Evolutionary conservation across 2,329 filamentous ascomycete genomes (phyloP).

Genomic region (Fusarium nisikadoi): DNA sequence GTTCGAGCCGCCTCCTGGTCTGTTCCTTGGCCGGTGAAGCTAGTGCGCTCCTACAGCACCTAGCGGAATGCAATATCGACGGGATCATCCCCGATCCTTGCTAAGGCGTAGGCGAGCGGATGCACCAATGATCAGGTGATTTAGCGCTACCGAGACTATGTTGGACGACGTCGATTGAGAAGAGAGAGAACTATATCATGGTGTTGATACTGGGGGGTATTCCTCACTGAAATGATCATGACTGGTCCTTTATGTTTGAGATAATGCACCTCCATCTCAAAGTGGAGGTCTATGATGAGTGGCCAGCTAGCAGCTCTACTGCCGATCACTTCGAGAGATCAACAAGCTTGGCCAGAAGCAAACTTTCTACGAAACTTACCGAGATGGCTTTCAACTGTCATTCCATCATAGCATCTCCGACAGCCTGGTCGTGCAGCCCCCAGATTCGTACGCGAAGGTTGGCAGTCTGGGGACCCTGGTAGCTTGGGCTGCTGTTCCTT

Average conservation of each 20-base stretch:
- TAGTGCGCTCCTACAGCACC: constrained; percentile 34
- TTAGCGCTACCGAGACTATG: constrained; percentile 34
- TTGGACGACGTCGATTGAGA: constrained; percentile 12
- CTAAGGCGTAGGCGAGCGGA: constrained; percentile 33
- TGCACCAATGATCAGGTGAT: constrained; percentile 45
- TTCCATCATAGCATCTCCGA: not conserved
- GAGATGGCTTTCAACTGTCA: not conserved
- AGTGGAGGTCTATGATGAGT: not conserved
- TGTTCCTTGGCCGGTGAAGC: constrained; percentile 32
- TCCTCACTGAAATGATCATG: not conserved
- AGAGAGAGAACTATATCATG: not conserved
- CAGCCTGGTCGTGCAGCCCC: constrained; percentile 9
- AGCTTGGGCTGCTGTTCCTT: constrained; percentile 7
- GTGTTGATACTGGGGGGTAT: not conserved
- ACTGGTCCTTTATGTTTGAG: not conserved
- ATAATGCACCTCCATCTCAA: not conserved
- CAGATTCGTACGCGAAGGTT: constrained; percentile 1
- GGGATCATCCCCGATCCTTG: constrained; percentile 43
- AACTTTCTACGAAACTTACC: not conserved
- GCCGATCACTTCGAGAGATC: not conserved
- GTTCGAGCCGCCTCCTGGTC: constrained; percentile 31
- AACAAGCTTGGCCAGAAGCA: not conserved
- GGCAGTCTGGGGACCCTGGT: constrained; percentile 17
- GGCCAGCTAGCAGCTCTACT: not conserved
- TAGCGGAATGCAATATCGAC: constrained; percentile 42